Evolutionary conservation across 1,139 yeast species (phyloP).

Genomic region (Pichia kudriavzevii): DNA sequence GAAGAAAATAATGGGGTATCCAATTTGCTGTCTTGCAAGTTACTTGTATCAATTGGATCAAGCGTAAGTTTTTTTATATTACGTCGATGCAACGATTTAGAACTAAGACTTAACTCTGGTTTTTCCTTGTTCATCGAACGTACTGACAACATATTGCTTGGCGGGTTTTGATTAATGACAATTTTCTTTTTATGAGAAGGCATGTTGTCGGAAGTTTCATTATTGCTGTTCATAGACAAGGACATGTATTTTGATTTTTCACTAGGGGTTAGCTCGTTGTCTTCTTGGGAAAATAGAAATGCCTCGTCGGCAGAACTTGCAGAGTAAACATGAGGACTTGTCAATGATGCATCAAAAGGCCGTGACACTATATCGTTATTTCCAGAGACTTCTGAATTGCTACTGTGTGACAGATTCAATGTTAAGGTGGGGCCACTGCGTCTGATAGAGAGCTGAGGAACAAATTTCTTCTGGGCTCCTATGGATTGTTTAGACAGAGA

Average conservation of each 20-base stretch:
- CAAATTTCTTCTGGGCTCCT: too few species aligned
- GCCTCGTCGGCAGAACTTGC: constrained; percentile 14
- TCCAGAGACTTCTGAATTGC: background rate
- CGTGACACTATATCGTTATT: too few species aligned
- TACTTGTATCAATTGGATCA: constrained; percentile 17
- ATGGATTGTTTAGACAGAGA: too few species aligned
- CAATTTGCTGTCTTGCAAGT: background rate
- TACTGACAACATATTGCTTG: constrained; percentile 14
- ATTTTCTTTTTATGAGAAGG: constrained; percentile 6
- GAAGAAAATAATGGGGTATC: background rate
- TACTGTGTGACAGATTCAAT: constrained; percentile 5
- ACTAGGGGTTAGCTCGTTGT: background rate
- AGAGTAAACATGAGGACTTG: constrained; percentile 11
- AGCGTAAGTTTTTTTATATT: constrained; percentile 68
- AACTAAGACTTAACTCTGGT: constrained; percentile 28
- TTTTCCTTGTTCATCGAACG: constrained; percentile 5
- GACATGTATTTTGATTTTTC: background rate
- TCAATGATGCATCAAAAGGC: constrained; percentile 4
- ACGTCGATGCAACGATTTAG: constrained; percentile 61
- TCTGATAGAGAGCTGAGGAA: too few species aligned
- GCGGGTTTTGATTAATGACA: constrained; percentile 12
- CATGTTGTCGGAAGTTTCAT: too few species aligned
- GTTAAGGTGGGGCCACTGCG: constrained; percentile 8
- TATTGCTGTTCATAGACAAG: constrained; percentile 1
- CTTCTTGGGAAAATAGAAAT: too few species aligned